These are phyloP conservation scores for Aquanectria penicillioides DNA, from an alignment of 2,329 filamentous ascomycete species.

Conservation along the genomic window DNA sequence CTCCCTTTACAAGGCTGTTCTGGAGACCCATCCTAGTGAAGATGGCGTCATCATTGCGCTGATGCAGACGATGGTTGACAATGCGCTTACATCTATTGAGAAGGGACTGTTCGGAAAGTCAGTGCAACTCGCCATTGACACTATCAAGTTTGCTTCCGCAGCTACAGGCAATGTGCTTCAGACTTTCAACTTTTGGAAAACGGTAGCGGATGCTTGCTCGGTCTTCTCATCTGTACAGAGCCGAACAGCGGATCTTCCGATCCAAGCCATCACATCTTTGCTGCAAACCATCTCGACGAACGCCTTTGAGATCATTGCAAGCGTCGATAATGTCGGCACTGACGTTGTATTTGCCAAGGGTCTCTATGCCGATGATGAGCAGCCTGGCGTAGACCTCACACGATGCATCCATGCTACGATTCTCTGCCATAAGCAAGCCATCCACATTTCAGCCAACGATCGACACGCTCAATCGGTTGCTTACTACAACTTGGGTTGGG, in stretches of 20 bases:
- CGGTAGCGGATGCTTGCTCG: constrained; percentile 86
- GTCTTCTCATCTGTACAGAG: constrained; percentile 84
- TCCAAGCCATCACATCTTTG: constrained; percentile 65
- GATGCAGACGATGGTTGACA: constrained; percentile 88
- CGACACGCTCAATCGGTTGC: constrained; percentile 91
- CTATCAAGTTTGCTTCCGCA: constrained; percentile 72
- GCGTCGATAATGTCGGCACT: constrained; percentile 72
- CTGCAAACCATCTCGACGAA: constrained; percentile 63
- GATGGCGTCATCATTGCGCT: constrained; percentile 89
- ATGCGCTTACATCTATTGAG: constrained; percentile 78
- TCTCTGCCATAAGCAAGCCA: constrained; percentile 86
- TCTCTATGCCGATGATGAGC: constrained; percentile 58
- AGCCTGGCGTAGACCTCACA: constrained; percentile 61
- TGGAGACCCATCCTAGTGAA: constrained; percentile 74
- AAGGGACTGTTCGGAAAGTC: constrained; percentile 89
- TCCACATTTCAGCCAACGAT: constrained; percentile 78
- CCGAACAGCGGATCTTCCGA: constrained; percentile 71
- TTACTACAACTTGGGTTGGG: constrained; percentile 97
- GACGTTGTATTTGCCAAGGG: constrained; percentile 57
- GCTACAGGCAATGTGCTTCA: constrained; percentile 70
- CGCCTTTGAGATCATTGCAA: constrained; percentile 70
- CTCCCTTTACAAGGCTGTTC: constrained; percentile 77
- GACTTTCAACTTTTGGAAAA: constrained; percentile 96
- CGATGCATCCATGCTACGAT: constrained; percentile 77
- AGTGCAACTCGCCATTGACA: constrained; percentile 73